phyloP scores from a whole-genome alignment of 345 rosid genomes.

The Dipteronia dyeriana region DNA sequence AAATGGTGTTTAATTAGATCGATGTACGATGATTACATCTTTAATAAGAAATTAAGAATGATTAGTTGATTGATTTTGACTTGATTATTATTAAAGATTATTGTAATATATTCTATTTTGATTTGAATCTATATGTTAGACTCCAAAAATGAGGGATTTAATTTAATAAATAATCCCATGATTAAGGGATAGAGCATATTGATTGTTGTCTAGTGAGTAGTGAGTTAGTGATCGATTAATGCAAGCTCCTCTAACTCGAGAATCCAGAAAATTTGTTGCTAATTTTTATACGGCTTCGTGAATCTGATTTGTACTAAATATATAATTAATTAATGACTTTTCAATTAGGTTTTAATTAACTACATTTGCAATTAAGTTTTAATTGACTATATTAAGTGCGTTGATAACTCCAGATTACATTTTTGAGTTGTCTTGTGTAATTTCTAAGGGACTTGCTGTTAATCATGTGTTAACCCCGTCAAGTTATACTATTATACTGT shows the following conservation, averaged over 20 bases:
- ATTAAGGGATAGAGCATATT: neutral
- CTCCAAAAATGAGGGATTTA: no score
- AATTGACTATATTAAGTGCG: no score
- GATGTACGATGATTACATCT: conserved; percentile 17
- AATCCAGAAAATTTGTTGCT: neutral
- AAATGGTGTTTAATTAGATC: neutral
- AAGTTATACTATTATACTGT: no score
- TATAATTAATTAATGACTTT: neutral
- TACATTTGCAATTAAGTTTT: no score
- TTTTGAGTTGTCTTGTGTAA: neutral
- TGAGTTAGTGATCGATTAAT: no score
- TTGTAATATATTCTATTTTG: no score
- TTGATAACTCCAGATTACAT: no score
- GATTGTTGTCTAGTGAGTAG: neutral
- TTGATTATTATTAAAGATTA: neutral
- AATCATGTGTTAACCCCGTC: neutral
- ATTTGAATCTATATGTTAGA: no score
- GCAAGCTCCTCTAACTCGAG: neutral
- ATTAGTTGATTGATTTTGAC: neutral
- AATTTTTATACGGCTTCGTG: neutral
- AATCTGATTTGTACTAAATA: conserved; percentile 1
- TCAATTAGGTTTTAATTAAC: no score
- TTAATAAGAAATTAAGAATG: neutral
- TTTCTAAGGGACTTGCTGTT: neutral
- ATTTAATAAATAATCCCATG: no score